Percentiles rank a stretch among this genome's conserved stretches.
Conservation (phyloP, 768 basidiomycete species). For the Trametes punicea region DNA sequence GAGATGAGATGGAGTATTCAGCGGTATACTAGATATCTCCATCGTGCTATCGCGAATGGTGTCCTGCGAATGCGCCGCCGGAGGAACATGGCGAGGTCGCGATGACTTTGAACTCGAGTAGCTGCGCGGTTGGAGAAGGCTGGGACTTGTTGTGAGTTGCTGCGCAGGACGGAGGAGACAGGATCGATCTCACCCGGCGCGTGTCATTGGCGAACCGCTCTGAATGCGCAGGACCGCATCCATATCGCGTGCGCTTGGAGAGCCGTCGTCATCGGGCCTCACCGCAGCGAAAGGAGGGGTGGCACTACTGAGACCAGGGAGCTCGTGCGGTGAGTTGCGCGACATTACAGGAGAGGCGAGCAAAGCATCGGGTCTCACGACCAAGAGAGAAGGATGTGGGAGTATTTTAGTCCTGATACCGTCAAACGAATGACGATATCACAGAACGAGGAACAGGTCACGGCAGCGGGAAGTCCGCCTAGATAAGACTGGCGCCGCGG, state of each 20-base stretch:
- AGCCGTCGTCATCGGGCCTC: neutral
- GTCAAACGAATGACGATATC: conserved; percentile 6
- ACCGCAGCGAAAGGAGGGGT: neutral
- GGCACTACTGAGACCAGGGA: neutral
- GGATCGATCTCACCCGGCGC: conserved; percentile 1
- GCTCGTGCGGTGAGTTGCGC: conserved; percentile 3
- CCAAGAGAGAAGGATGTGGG: neutral
- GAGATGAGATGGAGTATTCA: conserved; percentile 24
- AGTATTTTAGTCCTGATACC: neutral
- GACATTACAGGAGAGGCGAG: conserved; percentile 4
- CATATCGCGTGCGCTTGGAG: conserved; percentile 8
- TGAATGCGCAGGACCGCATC: conserved; percentile 14
- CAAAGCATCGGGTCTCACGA: conserved; percentile 5
- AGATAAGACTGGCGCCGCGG: conserved; percentile 11
- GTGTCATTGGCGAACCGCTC: conserved; percentile 11
- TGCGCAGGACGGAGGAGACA: no score
- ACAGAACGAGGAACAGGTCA: neutral
- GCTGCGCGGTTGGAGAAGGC: conserved; percentile 55
- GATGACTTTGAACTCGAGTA: conserved; percentile 32
- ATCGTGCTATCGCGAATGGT: conserved; percentile 66
- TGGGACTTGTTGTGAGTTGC: conserved; percentile 25
- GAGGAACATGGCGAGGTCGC: conserved; percentile 16
- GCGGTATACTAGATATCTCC: conserved; percentile 51
- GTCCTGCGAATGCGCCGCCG: conserved; percentile 51
- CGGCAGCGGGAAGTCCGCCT: neutral